Evolutionary conservation across 495 filamentous ascomycete species (phyloP), one percentile per base, ranked within the genome.

Genomic region (Viridothelium virens): DNA sequence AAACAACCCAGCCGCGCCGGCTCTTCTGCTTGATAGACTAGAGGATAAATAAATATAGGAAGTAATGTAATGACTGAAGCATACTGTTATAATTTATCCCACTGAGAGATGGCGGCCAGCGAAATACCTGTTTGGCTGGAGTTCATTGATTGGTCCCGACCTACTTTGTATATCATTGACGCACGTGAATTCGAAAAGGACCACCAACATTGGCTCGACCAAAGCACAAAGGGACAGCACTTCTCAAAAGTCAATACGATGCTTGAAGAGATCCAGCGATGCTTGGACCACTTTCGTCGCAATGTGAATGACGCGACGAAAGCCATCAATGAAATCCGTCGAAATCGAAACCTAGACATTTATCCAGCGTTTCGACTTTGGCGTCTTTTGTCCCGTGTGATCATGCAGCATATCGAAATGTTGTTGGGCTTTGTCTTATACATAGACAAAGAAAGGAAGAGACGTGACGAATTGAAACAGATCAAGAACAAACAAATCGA

Each of bases 331-430:
- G 5, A 59, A 59, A 36, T 59, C 6, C 18, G 3, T 9, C 11
- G 1, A 14, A 10, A 34, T 36, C 0, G 7, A 0, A 36, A 14
- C 31, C 6, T 31, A 33, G n/a, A 2, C 18, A 33, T 36, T 14
- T 59, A 59, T 36, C 53, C 53, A 36, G 53, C 53, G 5, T 59
- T 59, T 31, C n/a, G n/a, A 36, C 53, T 59, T 36, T 59, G 53
- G 53, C 53, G 2, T 59, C n/a, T 59, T 59, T 59, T 59, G 53
- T 59, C 53, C 18, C 53, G n/a, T 36, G 25, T 59, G 31, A 59
- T 59, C 53, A 14, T 3, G 7, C 53, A 36, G 53, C 31, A 59
- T 36, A 59, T 36, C 31, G n/a, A 18, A 5, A 1, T 31, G 31
- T 31, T 59, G 25, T 6, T 3, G 25, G 14, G 53, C n/a, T 59